Evolutionary conservation across 1,139 yeast species (phyloP), one percentile per base, ranked within the genome.

Genomic region (Saccharomyces pastorianus): DNA sequence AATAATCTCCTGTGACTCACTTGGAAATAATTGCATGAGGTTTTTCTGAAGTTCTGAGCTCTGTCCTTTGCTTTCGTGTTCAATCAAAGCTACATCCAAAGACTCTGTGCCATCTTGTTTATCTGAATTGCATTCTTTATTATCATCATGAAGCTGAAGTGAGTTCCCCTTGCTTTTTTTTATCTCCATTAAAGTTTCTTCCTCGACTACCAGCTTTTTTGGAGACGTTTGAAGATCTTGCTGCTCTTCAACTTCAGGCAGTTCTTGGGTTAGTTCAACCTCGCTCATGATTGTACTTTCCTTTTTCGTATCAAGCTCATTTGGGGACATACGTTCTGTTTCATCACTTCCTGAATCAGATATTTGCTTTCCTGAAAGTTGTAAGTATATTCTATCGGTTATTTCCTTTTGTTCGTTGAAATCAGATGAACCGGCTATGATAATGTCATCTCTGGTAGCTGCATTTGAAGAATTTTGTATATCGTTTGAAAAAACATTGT

Each of bases 231-330:
- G 25, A 9, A 38, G 25, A 6, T 55, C 57, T 6, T 29, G 23
- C 9, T 25, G 38, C 23, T 59, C 65, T 9, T 63, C 66, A 8
- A 65, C 52, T 53, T 67, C 71, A 1, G 70, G 69, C 29, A 67
- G 51, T 41, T 67, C 71, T 51, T 67, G 70, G 1, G 69, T 65
- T 25, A 56, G 57, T 29, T 67, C 69, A 1, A 57, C 54, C 32
- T 67, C 71, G 54, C 67, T 64, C 26, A 59, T 46, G 3, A 62
- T 54, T n/a, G 55, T 53, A 8, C 46, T 50, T 17, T 53, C 51
- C 14, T 42, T 56, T 7, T 52, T 53, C 7, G 47, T 28, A 47
- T 53, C 55, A 13, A 29, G 5, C 17, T 46, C 50, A 23, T 46
- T 46, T 6, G 20, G 44, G 7, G 44, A 38, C 25, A 20, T 9